A percentile compares a stretch with the other conserved stretches of the same genome.
Evolutionary conservation across 805 yeast genomes (phyloP).

Genomic region (Candida mattraensis): DNA sequence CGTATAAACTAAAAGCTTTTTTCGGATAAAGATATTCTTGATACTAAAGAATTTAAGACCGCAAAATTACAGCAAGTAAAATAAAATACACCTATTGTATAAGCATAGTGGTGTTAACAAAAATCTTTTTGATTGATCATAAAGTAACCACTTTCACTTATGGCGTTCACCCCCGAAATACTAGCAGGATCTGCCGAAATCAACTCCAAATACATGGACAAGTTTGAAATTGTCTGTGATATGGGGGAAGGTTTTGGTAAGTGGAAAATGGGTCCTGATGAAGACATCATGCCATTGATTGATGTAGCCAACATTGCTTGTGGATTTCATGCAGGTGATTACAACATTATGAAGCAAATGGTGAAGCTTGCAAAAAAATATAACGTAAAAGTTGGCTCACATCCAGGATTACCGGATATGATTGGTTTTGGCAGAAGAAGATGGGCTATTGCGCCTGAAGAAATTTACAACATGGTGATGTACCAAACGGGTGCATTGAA

Average conservation of each 20-base stretch:
- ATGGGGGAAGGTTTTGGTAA: conserved; percentile 36
- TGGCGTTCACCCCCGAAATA: conserved; percentile 1
- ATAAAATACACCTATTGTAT: too few species aligned
- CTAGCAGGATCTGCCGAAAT: conserved; percentile 13
- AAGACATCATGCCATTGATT: conserved; percentile 38
- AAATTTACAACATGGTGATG: conserved; percentile 34
- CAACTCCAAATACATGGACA: conserved; percentile 23
- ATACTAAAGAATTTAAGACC: too few species aligned
- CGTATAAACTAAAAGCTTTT: too few species aligned
- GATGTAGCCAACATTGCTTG: conserved; percentile 41
- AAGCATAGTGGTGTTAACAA: too few species aligned
- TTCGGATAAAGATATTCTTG: too few species aligned
- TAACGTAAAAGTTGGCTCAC: conserved; percentile 38
- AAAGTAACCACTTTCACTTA: background rate
- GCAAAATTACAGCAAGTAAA: too few species aligned
- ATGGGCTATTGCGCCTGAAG: conserved; percentile 37
- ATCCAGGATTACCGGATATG: conserved; percentile 39
- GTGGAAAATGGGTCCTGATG: conserved; percentile 39
- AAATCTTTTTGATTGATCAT: too few species aligned
- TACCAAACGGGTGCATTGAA: conserved; percentile 41
- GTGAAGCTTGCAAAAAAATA: conserved; percentile 35
- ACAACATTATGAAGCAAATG: conserved; percentile 34
- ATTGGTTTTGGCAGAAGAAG: conserved; percentile 39
- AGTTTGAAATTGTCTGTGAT: conserved; percentile 13
- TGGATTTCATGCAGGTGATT: conserved; percentile 43